Conservation (phyloP, 768 basidiomycete species). For the Russula lepida region DNA sequence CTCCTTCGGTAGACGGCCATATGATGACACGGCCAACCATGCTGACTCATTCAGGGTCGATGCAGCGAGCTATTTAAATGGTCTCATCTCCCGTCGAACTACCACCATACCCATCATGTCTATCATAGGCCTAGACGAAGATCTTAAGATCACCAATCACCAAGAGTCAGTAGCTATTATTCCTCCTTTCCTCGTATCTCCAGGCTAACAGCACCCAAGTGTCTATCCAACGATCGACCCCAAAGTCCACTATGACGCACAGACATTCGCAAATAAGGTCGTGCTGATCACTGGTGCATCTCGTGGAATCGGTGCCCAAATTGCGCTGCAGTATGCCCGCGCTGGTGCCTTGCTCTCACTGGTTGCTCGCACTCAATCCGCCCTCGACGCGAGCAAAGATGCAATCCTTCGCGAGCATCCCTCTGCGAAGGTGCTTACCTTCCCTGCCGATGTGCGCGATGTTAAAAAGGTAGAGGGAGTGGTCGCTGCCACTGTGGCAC, state of each 20-base stretch:
- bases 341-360: conserved; percentile 21
- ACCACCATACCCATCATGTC: neutral
- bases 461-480: neutral
- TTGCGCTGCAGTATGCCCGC: conserved; percentile 15
- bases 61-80: no score
- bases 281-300: conserved; percentile 23
- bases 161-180: conserved; percentile 2
- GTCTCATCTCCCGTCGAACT: no score
- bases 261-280: conserved; percentile 12
- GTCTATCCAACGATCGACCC: conserved; percentile 8
- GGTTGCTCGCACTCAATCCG: conserved; percentile 1
- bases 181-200: no score
- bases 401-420: neutral
- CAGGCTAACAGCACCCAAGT: neutral
- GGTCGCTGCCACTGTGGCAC: neutral
- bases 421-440: neutral
- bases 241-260: neutral
- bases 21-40: no score
- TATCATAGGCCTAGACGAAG: neutral
- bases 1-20: no score
- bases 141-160: neutral
- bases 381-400: neutral
- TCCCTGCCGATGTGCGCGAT: neutral
- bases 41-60: no score
- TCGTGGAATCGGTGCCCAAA: conserved; percentile 22